phyloP scores from a whole-genome alignment of 2,329 filamentous ascomycete genomes.

The Exophiala aquamarina region DNA sequence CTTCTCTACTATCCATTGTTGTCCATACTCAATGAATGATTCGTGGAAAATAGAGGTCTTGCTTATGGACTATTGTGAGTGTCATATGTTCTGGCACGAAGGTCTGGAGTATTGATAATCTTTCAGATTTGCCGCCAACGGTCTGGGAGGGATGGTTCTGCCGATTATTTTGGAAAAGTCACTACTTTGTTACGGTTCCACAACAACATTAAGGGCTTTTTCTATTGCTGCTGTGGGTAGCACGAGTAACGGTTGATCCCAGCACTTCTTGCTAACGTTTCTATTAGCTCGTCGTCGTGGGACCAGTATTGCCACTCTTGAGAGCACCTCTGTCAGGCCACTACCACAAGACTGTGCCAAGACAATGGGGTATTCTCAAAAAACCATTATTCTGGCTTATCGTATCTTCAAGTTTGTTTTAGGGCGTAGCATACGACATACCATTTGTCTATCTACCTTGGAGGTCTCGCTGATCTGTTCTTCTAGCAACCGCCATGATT shows the following conservation, averaged over 20 bases:
- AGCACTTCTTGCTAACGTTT: too few relatives aligned
- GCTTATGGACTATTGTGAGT: neutral
- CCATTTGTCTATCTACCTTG: too few relatives aligned
- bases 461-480: too few relatives aligned
- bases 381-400: neutral
- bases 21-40: neutral
- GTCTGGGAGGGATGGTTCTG: neutral
- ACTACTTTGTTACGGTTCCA: neutral
- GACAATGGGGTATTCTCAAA: neutral
- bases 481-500: too few relatives aligned
- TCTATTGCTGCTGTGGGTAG: neutral
- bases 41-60: neutral
- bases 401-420: neutral
- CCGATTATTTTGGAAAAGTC: neutral
- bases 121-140: neutral
- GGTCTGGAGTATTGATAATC: too few relatives aligned
- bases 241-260: too few relatives aligned
- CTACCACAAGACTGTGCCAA: neutral
- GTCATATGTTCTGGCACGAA: too few relatives aligned
- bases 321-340: neutral
- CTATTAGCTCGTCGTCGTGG: neutral
- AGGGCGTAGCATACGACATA: neutral
- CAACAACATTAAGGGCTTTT: neutral
- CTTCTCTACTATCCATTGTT: neutral
- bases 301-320: neutral